Evolutionary conservation across 345 rosid species (phyloP), one percentile per base, ranked within the genome.

Genomic region (Salix viminalis): DNA sequence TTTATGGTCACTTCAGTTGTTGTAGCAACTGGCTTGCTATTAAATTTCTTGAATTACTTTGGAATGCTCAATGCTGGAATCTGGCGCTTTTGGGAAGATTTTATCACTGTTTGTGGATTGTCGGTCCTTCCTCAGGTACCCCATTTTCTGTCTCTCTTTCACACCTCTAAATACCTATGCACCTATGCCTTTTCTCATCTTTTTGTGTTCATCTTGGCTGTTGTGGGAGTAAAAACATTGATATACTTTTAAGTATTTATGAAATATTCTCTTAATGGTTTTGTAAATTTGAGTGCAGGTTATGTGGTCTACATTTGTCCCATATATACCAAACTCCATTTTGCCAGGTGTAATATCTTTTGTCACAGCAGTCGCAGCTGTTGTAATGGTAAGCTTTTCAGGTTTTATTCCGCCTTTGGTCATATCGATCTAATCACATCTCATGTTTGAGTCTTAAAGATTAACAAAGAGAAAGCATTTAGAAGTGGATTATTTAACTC

Each of bases 291-390:
- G 56, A 73, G 26, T 61, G 65, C 90, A 94, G 97, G 88, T 92
- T 71, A 91, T 92, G 91, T 94, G 98, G 98, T 91, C 95, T 42
- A 94, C 97, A 65, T 94, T 92, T 84, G 93, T 92, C 14, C 95
- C 97, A 21, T 84, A 80, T 82, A 71, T 94, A 75, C 97, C 97
- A 30, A 80, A 78, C 62, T 86, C 89, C 79, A 84, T 87, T 76
- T 72, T 90, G 86, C 98, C 97, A 15, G 93, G 97, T 70, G 75
- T 80, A 58, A 71, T 81, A 66, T 83, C 98, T 76, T 90, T 79
- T 86, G 86, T 77, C 37, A 44, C 79, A 61, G 97, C 95, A 73
- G n/a, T 92, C 9, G 79, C 86, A n/a, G 87, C 91, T 82, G 90
- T 94, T 70, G 21, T 89, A 73, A 85, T 90, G 98, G 98, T 94